Percentiles rank a stretch among this genome's conserved stretches.
Conservation (phyloP, 1,284 basidiomycete genomes). For the Entoloma clypeatum region DNA sequence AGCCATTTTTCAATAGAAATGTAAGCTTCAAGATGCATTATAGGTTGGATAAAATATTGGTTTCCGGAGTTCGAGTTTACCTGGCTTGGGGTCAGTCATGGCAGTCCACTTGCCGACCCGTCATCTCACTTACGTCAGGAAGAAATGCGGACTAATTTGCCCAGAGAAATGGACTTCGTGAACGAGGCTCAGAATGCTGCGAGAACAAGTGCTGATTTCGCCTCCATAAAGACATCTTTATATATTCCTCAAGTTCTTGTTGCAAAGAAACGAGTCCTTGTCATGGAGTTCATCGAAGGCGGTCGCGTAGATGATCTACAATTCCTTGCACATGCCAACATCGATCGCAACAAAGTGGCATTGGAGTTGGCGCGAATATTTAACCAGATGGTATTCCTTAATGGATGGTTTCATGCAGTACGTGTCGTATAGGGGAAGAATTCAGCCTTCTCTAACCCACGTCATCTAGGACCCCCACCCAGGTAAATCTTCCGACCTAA, state of each 20-base stretch:
- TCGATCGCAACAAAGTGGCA: slow-evolving; percentile 93
- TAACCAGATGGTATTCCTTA: slow-evolving; percentile 93
- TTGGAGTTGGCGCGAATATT: slow-evolving; percentile 90
- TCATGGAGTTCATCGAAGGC: slow-evolving; percentile 94
- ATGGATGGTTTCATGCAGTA: slow-evolving; percentile 88
- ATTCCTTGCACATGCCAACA: slow-evolving; percentile 80
- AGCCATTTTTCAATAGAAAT: not conserved
- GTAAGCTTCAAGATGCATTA: slow-evolving; percentile 11
- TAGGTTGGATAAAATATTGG: slow-evolving; percentile 85
- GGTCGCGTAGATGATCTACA: slow-evolving; percentile 86
- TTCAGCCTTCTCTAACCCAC: slow-evolving; percentile 1
- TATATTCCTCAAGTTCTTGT: slow-evolving; percentile 89
- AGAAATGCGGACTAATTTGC: slow-evolving; percentile 90
- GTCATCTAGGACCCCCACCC: slow-evolving; percentile 67
- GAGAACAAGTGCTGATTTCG: slow-evolving; percentile 73
- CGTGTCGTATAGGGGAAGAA: slow-evolving; percentile 24
- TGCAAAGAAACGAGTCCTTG: slow-evolving; percentile 82
- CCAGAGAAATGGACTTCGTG: slow-evolving; percentile 93
- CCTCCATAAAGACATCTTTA: slow-evolving; percentile 69
- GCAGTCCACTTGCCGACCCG: not conserved
- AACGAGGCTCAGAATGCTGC: slow-evolving; percentile 89
- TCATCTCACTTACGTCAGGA: slow-evolving; percentile 38
- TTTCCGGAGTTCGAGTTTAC: slow-evolving; percentile 92
- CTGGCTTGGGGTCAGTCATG: slow-evolving; percentile 67
- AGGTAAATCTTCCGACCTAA: slow-evolving; percentile 34